phyloP scores from a whole-genome alignment of 2,329 filamentous ascomycete species.

The Xylariaceae sp. region DNA sequence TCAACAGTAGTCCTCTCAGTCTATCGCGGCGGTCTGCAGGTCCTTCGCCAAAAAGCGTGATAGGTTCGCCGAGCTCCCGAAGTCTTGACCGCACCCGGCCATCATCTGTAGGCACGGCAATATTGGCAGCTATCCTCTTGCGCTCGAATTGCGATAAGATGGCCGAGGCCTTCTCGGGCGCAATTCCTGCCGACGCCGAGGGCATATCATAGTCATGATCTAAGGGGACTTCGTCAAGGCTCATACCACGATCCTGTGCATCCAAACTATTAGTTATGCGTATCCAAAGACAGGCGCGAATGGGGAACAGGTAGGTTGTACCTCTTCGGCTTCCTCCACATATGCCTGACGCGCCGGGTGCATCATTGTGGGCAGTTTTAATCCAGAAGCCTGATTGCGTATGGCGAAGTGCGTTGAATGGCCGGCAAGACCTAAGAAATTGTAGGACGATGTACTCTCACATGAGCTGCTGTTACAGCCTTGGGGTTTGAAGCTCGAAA shows the following conservation, averaged over 20 bases:
- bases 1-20: conserved; percentile 79
- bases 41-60: conserved; percentile 93
- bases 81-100: conserved; percentile 79
- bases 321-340: conserved; percentile 83
- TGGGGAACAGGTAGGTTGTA: conserved; percentile 53
- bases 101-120: conserved; percentile 94
- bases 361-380: conserved; percentile 60
- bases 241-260: conserved; percentile 40
- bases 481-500: conserved; percentile 19
- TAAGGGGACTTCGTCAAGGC: conserved; percentile 53
- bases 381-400: too few species aligned
- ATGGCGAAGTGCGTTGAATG: too few species aligned
- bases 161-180: conserved; percentile 82
- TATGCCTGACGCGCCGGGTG: conserved; percentile 93
- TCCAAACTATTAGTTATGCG: conserved; percentile 31
- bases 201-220: conserved; percentile 88
- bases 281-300: conserved; percentile 27
- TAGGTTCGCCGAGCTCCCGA: conserved; percentile 87
- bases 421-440: not conserved
- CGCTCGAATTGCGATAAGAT: conserved; percentile 88
- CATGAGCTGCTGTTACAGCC: not conserved
- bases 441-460: not conserved
- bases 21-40: conserved; percentile 85
- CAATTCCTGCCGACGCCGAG: conserved; percentile 66
- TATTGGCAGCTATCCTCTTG: conserved; percentile 84